Percentiles rank a stretch among this genome's conserved stretches.
Conservation (phyloP, 495 filamentous ascomycete species). For the Penicillium bovifimosum region DNA sequence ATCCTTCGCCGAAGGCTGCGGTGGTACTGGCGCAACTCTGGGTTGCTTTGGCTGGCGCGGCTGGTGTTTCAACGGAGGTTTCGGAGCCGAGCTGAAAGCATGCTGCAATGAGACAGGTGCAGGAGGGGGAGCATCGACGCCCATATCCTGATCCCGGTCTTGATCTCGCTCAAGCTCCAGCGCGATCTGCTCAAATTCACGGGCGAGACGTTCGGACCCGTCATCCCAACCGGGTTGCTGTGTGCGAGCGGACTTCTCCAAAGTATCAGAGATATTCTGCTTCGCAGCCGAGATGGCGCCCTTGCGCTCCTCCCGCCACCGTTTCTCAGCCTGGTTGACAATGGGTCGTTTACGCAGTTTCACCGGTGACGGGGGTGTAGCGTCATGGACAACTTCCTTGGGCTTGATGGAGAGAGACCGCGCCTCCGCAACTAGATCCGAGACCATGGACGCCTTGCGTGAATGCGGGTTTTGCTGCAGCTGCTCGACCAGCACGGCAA, state of each 20-base stretch:
- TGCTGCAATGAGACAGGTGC: neutral
- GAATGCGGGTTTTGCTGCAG: conserved; percentile 35
- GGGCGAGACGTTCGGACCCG: conserved; percentile 40
- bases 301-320: conserved; percentile 39
- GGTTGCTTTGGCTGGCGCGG: conserved; percentile 32
- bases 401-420: neutral
- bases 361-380: neutral
- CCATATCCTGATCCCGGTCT: conserved; percentile 18
- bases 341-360: conserved; percentile 39
- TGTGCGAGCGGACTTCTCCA: conserved; percentile 31
- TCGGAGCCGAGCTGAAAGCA: conserved; percentile 13
- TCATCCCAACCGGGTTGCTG: conserved; percentile 38
- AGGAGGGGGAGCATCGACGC: conserved; percentile 3
- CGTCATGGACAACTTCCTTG: neutral
- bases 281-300: conserved; percentile 37
- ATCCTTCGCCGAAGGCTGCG: neutral
- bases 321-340: conserved; percentile 40
- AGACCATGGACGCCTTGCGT: conserved; percentile 37
- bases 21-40: conserved; percentile 10
- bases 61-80: conserved; percentile 36
- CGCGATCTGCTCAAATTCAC: conserved; percentile 44
- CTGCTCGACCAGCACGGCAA: conserved; percentile 43
- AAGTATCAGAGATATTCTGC: conserved; percentile 28
- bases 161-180: conserved; percentile 32
- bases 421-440: conserved; percentile 25